These are phyloP conservation scores for Beta macrorhiza DNA, from an alignment of 179 eudicot genomes.

Conservation along the genomic window DNA sequence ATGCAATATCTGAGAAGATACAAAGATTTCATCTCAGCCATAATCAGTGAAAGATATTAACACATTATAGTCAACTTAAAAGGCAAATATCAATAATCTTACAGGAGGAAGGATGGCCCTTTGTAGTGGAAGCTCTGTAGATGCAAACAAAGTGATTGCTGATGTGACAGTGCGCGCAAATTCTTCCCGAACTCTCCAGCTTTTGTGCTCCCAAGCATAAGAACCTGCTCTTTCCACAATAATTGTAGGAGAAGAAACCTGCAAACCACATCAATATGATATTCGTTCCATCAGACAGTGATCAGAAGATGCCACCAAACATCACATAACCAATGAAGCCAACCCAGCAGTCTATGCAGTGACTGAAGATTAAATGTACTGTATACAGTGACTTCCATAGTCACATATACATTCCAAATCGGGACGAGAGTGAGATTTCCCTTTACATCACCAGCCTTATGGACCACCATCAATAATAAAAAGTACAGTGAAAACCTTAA, in stretches of 20 bases:
- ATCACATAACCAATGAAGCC: background rate
- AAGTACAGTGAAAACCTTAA: too few relatives aligned
- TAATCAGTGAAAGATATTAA: background rate
- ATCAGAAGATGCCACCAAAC: constrained; percentile 9
- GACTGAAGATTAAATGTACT: background rate
- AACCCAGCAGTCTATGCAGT: background rate
- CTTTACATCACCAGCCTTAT: background rate
- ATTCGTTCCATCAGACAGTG: background rate
- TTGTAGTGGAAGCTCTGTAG: constrained; percentile 94
- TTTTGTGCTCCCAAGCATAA: constrained; percentile 93
- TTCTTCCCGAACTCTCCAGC: constrained; percentile 98
- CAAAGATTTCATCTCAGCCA: constrained; percentile 1
- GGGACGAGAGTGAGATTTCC: background rate
- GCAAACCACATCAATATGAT: constrained; percentile 24
- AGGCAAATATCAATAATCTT: constrained; percentile 28
- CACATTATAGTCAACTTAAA: background rate
- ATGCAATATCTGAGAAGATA: constrained; percentile 72
- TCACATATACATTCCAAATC: background rate
- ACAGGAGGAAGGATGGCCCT: constrained; percentile 97
- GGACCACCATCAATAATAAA: background rate
- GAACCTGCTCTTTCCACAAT: constrained; percentile 96
- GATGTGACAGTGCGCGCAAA: constrained; percentile 95
- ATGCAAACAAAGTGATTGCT: constrained; percentile 86
- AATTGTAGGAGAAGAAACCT: constrained; percentile 97
- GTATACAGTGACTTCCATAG: background rate